phyloP scores from a whole-genome alignment of 1,284 basidiomycete genomes.

The Leccinum proximum region DNA sequence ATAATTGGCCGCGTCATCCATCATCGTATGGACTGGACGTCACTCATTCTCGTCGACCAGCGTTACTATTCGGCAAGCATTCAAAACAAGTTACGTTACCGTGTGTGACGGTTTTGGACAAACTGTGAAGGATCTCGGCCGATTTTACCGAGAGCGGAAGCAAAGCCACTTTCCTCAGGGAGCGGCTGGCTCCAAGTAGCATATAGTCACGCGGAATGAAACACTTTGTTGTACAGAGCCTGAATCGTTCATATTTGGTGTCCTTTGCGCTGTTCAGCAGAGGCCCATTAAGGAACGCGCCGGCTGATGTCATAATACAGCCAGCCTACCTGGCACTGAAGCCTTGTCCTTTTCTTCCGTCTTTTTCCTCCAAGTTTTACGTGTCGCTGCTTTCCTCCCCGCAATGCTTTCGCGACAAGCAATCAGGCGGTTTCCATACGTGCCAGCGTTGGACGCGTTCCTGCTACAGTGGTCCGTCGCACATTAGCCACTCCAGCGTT shows the following conservation, averaged over 20 bases:
- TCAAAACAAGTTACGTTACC: slow-evolving; percentile 69
- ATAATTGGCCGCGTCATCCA: slow-evolving; percentile 89
- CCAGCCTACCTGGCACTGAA: slow-evolving; percentile 1
- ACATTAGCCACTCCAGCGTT: slow-evolving; percentile 47
- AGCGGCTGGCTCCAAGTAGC: slow-evolving; percentile 6
- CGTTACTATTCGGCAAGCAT: slow-evolving; percentile 73
- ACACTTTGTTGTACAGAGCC: background rate
- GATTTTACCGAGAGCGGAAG: slow-evolving; percentile 60
- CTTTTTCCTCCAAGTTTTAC: background rate
- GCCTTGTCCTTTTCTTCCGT: background rate
- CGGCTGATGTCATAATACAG: slow-evolving; percentile 19
- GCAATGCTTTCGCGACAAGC: slow-evolving; percentile 31
- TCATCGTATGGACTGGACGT: slow-evolving; percentile 85
- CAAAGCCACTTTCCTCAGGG: slow-evolving; percentile 2
- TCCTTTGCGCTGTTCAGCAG: background rate
- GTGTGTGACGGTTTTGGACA: slow-evolving; percentile 72
- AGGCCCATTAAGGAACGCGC: too few relatives aligned
- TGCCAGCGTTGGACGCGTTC: slow-evolving; percentile 13
- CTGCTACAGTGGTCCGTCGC: slow-evolving; percentile 16
- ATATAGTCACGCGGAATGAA: background rate
- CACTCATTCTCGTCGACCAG: slow-evolving; percentile 79
- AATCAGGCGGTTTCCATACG: slow-evolving; percentile 30
- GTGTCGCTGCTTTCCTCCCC: slow-evolving; percentile 1
- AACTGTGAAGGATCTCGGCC: slow-evolving; percentile 65
- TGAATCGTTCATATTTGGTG: slow-evolving; percentile 6